A percentile compares a stretch with the other conserved stretches of the same genome.
Conservation (phyloP, 441 rosid genomes). For the Gossypium laxum region DNA sequence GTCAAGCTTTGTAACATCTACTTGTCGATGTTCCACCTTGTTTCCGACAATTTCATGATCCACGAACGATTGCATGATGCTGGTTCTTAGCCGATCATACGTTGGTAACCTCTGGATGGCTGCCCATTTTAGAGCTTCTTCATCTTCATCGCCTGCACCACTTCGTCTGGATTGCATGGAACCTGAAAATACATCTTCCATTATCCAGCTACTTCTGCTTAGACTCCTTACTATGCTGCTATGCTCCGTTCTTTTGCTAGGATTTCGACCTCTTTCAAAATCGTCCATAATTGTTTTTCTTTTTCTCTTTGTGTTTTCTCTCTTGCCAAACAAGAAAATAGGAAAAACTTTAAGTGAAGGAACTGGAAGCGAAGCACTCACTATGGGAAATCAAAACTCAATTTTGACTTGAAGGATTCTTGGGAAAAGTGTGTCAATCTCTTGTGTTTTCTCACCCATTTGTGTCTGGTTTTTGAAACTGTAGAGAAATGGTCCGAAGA, state of each 20-base stretch:
- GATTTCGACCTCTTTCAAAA: slow-evolving; percentile 5
- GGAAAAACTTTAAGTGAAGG: too few species aligned
- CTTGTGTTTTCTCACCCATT: too few species aligned
- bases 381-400: background rate
- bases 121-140: slow-evolving; percentile 86
- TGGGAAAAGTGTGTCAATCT: too few species aligned
- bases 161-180: slow-evolving; percentile 29
- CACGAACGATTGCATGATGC: slow-evolving; percentile 36
- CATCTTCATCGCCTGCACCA: slow-evolving; percentile 43
- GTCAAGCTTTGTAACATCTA: slow-evolving; percentile 64
- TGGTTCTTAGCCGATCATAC: slow-evolving; percentile 53
- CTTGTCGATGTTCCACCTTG: slow-evolving; percentile 26
- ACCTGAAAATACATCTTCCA: slow-evolving; percentile 47
- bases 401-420: background rate
- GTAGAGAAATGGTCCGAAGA: too few species aligned
- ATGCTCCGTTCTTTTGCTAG: slow-evolving; percentile 7
- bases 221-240: slow-evolving; percentile 42
- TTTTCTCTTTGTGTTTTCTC: too few species aligned
- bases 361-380: too few species aligned
- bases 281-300: slow-evolving; percentile 5
- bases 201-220: slow-evolving; percentile 47
- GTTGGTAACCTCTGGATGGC: slow-evolving; percentile 79
- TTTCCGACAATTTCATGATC: slow-evolving; percentile 34
- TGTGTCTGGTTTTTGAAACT: too few species aligned
- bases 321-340: too few species aligned